These are phyloP conservation scores for Mycena amicta DNA, from an alignment of 768 basidiomycete species.

Conservation along the genomic window DNA sequence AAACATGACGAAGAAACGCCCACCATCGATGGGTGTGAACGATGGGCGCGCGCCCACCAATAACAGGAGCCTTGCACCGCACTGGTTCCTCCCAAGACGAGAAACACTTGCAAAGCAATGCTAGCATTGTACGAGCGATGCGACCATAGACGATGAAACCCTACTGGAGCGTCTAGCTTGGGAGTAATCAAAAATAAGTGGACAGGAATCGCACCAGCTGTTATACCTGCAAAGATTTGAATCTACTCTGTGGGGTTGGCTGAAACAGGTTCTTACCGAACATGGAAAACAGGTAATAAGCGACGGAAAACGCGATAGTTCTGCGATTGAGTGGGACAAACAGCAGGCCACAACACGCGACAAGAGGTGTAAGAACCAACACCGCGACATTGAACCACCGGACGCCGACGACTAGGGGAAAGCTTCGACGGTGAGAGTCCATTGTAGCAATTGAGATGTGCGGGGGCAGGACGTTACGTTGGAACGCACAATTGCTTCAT, in stretches of 20 bases:
- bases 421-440: slow-evolving; percentile 8
- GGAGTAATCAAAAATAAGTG: background rate
- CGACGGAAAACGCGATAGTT: slow-evolving; percentile 62
- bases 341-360: slow-evolving; percentile 71
- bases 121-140: slow-evolving; percentile 83
- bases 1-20: slow-evolving; percentile 15
- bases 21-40: slow-evolving; percentile 77
- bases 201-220: slow-evolving; percentile 40
- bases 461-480: background rate
- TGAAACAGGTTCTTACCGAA: slow-evolving; percentile 52
- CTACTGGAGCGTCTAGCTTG: slow-evolving; percentile 25
- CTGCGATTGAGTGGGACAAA: slow-evolving; percentile 44
- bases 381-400: slow-evolving; percentile 80
- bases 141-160: slow-evolving; percentile 86
- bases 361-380: slow-evolving; percentile 67
- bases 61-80: slow-evolving; percentile 86
- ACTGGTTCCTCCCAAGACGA: slow-evolving; percentile 76
- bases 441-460: background rate
- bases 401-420: slow-evolving; percentile 57
- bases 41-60: slow-evolving; percentile 86
- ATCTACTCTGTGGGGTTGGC: slow-evolving; percentile 8
- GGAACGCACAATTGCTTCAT: slow-evolving; percentile 1
- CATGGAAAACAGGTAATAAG: slow-evolving; percentile 89
- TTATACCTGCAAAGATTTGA: slow-evolving; percentile 41
- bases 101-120: slow-evolving; percentile 66